These are phyloP conservation scores for Pinus taeda DNA, from an alignment of 75 land plant genomes.

Conservation along the genomic window DNA sequence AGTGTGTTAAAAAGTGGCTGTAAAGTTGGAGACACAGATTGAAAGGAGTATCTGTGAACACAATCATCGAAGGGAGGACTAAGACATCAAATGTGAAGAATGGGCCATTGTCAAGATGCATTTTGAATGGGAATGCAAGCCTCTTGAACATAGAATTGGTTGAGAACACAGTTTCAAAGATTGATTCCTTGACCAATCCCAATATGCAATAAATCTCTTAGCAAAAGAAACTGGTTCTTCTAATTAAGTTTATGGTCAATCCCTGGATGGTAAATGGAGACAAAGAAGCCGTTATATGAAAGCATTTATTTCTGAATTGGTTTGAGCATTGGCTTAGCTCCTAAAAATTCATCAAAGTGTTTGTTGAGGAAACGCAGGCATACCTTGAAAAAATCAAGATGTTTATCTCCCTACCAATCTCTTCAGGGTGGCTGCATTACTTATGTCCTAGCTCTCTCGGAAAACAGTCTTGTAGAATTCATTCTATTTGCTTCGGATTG, in stretches of 20 bases:
- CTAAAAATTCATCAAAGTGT: neutral
- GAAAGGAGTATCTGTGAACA: neutral
- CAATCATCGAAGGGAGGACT: neutral
- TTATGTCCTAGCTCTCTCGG: neutral
- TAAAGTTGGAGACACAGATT: neutral
- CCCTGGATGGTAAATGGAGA: conserved; percentile 4
- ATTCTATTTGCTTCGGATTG: neutral
- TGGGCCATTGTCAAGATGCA: neutral
- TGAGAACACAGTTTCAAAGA: neutral
- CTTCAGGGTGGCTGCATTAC: neutral
- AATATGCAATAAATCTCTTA: neutral
- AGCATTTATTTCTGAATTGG: neutral
- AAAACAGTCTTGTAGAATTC: no score
- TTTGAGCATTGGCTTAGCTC: neutral
- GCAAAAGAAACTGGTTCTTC: neutral
- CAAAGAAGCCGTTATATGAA: conserved; percentile 1
- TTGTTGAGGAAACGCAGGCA: neutral
- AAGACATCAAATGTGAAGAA: neutral
- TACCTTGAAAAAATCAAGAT: neutral
- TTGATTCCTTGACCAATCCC: neutral
- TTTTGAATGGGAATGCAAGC: neutral
- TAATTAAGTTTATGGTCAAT: neutral
- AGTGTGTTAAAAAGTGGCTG: neutral
- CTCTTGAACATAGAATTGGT: neutral
- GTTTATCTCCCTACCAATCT: neutral